A percentile compares a stretch with the other conserved stretches of the same genome.
These are phyloP conservation scores for Furcasterigmium furcatum DNA, from an alignment of 2,329 filamentous ascomycete species.

Conservation along the genomic window DNA sequence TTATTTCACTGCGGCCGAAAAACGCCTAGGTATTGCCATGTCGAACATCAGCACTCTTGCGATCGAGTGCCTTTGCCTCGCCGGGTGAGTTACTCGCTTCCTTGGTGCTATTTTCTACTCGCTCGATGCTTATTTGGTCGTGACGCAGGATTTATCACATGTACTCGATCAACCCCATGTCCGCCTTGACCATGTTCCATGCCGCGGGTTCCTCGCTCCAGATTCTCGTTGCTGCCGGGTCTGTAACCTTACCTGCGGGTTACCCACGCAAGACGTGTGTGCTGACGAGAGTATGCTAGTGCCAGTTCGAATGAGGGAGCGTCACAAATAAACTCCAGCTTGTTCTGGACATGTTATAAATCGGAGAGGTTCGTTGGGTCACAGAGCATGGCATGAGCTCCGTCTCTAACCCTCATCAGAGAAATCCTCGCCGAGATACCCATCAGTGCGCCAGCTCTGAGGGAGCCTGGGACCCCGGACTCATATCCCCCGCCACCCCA, in stretches of 20 bases:
- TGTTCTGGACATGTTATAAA: slow-evolving; percentile 1
- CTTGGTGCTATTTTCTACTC: no score
- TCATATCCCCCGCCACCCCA: neutral
- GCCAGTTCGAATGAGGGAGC: neutral
- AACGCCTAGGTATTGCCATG: neutral
- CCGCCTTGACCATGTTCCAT: neutral
- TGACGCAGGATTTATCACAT: neutral
- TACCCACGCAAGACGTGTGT: no score
- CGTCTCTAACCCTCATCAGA: no score
- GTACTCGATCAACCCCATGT: neutral
- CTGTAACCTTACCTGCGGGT: no score
- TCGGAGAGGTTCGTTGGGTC: neutral
- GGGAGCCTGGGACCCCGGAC: neutral
- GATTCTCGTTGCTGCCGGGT: neutral
- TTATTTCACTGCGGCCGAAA: neutral
- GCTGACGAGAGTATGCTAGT: neutral
- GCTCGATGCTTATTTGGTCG: no score
- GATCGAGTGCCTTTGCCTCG: slow-evolving; percentile 1
- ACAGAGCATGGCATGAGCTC: neutral
- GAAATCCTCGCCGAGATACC: neutral
- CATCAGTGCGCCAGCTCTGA: neutral
- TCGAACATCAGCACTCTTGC: neutral
- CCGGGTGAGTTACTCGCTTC: neutral
- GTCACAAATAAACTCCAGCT: neutral
- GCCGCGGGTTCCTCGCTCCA: slow-evolving; percentile 1